Percentiles rank a stretch among this genome's conserved stretches.
phyloP scores from a whole-genome alignment of 164 flowering plant species.

The Houttuynia cordata region DNA sequence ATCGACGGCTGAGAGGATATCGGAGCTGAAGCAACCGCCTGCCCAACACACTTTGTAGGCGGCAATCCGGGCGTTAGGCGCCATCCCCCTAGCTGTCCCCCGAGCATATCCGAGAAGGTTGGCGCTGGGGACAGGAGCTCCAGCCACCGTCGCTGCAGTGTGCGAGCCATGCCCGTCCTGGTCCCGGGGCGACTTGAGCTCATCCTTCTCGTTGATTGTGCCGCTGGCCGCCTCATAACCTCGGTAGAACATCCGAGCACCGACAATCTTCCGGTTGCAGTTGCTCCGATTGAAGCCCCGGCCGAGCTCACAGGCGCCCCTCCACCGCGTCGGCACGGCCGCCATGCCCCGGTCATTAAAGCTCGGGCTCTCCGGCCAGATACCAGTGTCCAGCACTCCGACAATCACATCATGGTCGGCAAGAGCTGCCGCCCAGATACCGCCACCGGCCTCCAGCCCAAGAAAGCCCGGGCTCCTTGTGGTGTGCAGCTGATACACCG shows the following conservation, averaged over 20 bases:
- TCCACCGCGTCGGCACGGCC: constrained; percentile 50
- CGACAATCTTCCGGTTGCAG: constrained; percentile 68
- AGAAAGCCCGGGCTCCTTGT: constrained; percentile 80
- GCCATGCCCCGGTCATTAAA: constrained; percentile 59
- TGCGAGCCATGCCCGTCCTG: constrained; percentile 95
- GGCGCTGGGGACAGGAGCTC: constrained; percentile 54
- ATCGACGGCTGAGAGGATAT: constrained; percentile 73
- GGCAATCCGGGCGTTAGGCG: constrained; percentile 60
- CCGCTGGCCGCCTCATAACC: constrained; percentile 75
- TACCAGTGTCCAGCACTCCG: constrained; percentile 82
- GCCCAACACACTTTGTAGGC: constrained; percentile 81
- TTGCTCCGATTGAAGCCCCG: constrained; percentile 27
- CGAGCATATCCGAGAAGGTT: constrained; percentile 64
- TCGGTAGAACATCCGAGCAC: constrained; percentile 59
- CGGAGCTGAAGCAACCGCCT: constrained; percentile 82
- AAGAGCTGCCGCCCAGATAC: constrained; percentile 23
- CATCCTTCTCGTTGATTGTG: constrained; percentile 39
- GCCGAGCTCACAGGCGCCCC: constrained; percentile 48
- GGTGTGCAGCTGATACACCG: constrained; percentile 59
- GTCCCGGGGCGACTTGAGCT: constrained; percentile 73
- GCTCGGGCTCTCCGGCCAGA: constrained; percentile 83
- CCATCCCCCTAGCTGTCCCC: constrained; percentile 85
- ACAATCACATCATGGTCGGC: constrained; percentile 52
- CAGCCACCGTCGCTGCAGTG: constrained; percentile 81
- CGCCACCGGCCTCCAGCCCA: constrained; percentile 36